A percentile compares a stretch with the other conserved stretches of the same genome.
These are phyloP conservation scores for Kwoniella dejecticola DNA, from an alignment of 768 basidiomycete genomes.

Conservation along the genomic window DNA sequence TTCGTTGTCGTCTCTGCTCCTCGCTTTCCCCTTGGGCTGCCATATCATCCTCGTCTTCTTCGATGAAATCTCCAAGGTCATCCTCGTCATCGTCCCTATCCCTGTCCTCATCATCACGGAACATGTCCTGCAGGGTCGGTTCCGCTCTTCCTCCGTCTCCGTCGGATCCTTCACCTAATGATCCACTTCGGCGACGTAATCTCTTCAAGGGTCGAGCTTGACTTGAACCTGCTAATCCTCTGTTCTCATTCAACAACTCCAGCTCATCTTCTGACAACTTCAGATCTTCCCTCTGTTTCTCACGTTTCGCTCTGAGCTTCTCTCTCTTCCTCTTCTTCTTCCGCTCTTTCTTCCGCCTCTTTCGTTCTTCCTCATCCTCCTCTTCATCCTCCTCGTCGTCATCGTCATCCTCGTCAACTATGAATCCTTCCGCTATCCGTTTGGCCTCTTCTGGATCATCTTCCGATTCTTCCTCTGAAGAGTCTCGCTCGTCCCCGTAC, in stretches of 20 bases:
- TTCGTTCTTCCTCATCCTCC: slow-evolving; percentile 62
- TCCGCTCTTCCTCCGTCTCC: slow-evolving; percentile 60
- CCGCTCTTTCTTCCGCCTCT: slow-evolving; percentile 57
- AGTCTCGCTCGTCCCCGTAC: slow-evolving; percentile 51
- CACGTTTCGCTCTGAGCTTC: slow-evolving; percentile 55
- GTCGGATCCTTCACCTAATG: slow-evolving; percentile 62
- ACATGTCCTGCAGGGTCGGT: slow-evolving; percentile 66
- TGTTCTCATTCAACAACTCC: slow-evolving; percentile 80
- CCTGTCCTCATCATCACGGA: slow-evolving; percentile 68
- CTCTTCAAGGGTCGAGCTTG: slow-evolving; percentile 66
- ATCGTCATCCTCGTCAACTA: slow-evolving; percentile 85
- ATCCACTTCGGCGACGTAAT: slow-evolving; percentile 75
- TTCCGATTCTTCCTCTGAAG: slow-evolving; percentile 62
- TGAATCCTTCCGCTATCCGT: slow-evolving; percentile 81
- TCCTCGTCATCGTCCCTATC: slow-evolving; percentile 68
- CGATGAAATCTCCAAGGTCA: slow-evolving; percentile 72
- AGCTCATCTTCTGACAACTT: slow-evolving; percentile 81
- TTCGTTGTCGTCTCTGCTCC: slow-evolving; percentile 69
- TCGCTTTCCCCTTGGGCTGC: slow-evolving; percentile 77
- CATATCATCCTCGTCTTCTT: slow-evolving; percentile 61
- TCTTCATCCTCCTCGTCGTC: slow-evolving; percentile 75
- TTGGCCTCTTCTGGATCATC: slow-evolving; percentile 87
- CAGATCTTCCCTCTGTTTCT: slow-evolving; percentile 61
- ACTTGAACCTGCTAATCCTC: slow-evolving; percentile 68
- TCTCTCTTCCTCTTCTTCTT: slow-evolving; percentile 66